Evolutionary conservation across 2,329 filamentous ascomycete species (phyloP).

Genomic region (Karstenula rhodostoma): DNA sequence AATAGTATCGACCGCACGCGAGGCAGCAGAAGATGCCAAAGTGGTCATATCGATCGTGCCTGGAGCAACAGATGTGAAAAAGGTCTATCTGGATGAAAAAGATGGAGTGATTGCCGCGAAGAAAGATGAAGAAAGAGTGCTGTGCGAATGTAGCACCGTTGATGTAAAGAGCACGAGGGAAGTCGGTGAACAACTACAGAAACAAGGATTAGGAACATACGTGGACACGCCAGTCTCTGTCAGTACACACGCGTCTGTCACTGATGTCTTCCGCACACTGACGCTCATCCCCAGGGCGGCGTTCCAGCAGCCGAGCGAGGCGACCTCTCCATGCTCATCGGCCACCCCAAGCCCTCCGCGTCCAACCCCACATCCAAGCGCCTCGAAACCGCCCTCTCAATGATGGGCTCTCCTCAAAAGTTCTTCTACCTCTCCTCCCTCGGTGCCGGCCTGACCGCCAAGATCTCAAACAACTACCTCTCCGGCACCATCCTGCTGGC

Average conservation of each 20-base stretch:
- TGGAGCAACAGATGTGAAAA: slow-evolving; percentile 34
- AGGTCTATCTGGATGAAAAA: slow-evolving; percentile 38
- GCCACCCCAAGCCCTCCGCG: slow-evolving; percentile 27
- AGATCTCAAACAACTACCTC: slow-evolving; percentile 47
- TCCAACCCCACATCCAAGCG: slow-evolving; percentile 18
- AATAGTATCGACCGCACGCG: slow-evolving; percentile 35
- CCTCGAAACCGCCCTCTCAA: slow-evolving; percentile 23
- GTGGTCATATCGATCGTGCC: slow-evolving; percentile 42
- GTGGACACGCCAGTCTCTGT: slow-evolving; percentile 45
- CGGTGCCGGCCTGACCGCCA: slow-evolving; percentile 42
- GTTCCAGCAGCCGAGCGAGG: slow-evolving; percentile 41
- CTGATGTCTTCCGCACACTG: neutral
- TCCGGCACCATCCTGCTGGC: slow-evolving; percentile 41
- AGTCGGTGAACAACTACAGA: slow-evolving; percentile 29
- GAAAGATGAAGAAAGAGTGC: slow-evolving; percentile 28
- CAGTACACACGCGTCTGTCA: slow-evolving; percentile 2
- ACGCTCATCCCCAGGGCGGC: slow-evolving; percentile 31
- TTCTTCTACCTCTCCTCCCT: slow-evolving; percentile 41
- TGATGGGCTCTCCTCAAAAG: slow-evolving; percentile 37
- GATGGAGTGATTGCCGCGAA: slow-evolving; percentile 35
- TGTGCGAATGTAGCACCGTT: slow-evolving; percentile 46
- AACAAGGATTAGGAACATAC: slow-evolving; percentile 29
- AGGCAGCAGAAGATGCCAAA: slow-evolving; percentile 38
- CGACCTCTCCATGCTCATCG: slow-evolving; percentile 38
- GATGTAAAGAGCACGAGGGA: slow-evolving; percentile 38